Conservation (phyloP, 2,329 filamentous ascomycete genomes). For the Epichloe sp. region DNA sequence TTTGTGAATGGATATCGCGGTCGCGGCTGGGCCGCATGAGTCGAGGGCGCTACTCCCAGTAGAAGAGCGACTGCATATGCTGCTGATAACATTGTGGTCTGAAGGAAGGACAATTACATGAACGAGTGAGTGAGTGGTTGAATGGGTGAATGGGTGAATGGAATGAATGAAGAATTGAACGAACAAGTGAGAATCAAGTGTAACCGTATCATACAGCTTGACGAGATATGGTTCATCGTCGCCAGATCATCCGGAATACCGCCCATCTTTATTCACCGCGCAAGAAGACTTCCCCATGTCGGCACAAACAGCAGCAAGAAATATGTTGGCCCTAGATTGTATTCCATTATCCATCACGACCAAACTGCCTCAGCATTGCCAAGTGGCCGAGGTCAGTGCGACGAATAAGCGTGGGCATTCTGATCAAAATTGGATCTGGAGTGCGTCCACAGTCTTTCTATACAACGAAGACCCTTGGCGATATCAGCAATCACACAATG, state of each 20-base stretch:
- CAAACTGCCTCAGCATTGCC: too few relatives aligned
- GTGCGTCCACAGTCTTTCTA: background rate
- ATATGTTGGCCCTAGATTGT: too few relatives aligned
- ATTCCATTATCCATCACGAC: too few relatives aligned
- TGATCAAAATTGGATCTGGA: too few relatives aligned
- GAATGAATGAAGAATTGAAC: background rate
- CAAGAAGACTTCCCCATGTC: too few relatives aligned
- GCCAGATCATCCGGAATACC: too few relatives aligned
- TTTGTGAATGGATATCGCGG: background rate
- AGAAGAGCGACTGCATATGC: constrained; percentile 1
- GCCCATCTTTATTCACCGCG: too few relatives aligned
- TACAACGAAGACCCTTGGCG: background rate
- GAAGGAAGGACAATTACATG: background rate
- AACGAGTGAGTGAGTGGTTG: background rate
- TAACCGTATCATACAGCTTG: background rate
- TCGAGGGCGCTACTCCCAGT: constrained; percentile 1
- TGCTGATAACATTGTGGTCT: background rate
- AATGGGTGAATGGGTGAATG: background rate
- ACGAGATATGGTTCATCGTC: too few relatives aligned
- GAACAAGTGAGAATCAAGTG: background rate
- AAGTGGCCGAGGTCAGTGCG: background rate
- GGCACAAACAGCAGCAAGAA: too few relatives aligned
- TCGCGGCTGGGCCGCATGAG: background rate
- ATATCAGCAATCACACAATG: background rate
- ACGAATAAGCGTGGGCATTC: background rate